Evolutionary conservation across 768 basidiomycete genomes (phyloP).

Genomic region (Tulasnella sp.): DNA sequence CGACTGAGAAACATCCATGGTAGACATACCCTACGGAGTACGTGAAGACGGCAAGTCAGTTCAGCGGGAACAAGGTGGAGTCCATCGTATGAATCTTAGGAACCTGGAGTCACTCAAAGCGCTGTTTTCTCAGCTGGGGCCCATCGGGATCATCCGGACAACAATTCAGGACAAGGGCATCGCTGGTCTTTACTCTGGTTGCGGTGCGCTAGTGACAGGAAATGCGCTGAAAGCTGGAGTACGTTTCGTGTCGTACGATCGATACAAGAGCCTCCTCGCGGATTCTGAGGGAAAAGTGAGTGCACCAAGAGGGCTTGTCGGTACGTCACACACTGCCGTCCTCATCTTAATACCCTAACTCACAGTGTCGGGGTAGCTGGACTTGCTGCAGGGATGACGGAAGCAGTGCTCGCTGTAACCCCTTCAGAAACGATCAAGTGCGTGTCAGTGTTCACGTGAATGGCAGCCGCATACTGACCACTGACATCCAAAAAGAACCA

Average conservation of each 20-base stretch:
- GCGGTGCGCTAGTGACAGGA: conserved; percentile 77
- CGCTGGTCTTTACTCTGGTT: conserved; percentile 84
- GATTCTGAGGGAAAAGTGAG: conserved; percentile 86
- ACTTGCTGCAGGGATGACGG: conserved; percentile 69
- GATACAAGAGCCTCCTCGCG: conserved; percentile 73
- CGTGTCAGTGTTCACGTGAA: conserved; percentile 21
- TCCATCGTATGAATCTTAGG: background rate
- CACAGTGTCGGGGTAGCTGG: conserved; percentile 25
- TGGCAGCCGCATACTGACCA: background rate
- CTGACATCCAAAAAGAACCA: conserved; percentile 53
- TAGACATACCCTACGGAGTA: conserved; percentile 83
- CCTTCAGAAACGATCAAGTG: conserved; percentile 98
- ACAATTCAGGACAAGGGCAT: conserved; percentile 70
- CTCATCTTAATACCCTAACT: background rate
- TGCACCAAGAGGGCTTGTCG: conserved; percentile 71
- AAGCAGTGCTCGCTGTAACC: conserved; percentile 89
- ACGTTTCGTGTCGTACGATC: conserved; percentile 88
- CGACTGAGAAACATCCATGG: background rate
- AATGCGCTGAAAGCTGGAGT: conserved; percentile 94
- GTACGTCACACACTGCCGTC: conserved; percentile 28
- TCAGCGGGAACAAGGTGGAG: conserved; percentile 55
- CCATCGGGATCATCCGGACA: conserved; percentile 57
- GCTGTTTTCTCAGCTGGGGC: conserved; percentile 36
- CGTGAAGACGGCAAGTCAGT: conserved; percentile 90
- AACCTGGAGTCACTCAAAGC: background rate